These are phyloP conservation scores for Blastomyces emzantsi DNA, from an alignment of 2,329 filamentous ascomycete genomes.

Conservation along the genomic window DNA sequence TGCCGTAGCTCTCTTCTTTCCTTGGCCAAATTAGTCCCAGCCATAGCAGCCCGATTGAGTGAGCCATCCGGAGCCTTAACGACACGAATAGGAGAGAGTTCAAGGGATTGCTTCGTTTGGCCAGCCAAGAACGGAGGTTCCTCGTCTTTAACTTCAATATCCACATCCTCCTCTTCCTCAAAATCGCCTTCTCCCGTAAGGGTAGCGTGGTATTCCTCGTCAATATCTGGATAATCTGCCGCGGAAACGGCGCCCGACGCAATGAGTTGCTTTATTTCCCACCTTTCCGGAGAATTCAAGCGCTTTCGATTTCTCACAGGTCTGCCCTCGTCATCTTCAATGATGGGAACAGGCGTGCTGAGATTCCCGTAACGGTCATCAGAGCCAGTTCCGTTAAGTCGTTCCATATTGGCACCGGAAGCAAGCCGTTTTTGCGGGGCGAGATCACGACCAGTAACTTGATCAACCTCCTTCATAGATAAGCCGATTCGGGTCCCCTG, in stretches of 20 bases:
- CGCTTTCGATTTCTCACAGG: constrained; percentile 67
- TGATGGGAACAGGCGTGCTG: constrained; percentile 49
- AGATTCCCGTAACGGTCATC: constrained; percentile 52
- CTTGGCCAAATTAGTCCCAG: constrained; percentile 77
- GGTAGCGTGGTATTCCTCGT: constrained; percentile 86
- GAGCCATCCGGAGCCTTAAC: constrained; percentile 98
- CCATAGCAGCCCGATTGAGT: constrained; percentile 92
- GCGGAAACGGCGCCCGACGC: constrained; percentile 89
- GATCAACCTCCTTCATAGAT: constrained; percentile 97
- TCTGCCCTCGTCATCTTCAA: constrained; percentile 51
- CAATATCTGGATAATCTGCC: constrained; percentile 86
- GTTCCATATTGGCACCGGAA: constrained; percentile 84
- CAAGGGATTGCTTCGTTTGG: constrained; percentile 92
- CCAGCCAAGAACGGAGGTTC: constrained; percentile 93
- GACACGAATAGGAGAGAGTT: constrained; percentile 89
- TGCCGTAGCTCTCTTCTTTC: constrained; percentile 83
- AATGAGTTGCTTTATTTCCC: constrained; percentile 96
- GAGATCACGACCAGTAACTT: constrained; percentile 74
- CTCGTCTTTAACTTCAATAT: constrained; percentile 93
- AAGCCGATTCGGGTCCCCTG: constrained; percentile 74
- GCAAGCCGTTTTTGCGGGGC: constrained; percentile 68
- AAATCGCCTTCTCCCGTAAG: constrained; percentile 77
- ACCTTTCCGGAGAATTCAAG: constrained; percentile 91
- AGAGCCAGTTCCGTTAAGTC: constrained; percentile 53
- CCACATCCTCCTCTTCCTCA: constrained; percentile 90